phyloP scores from a whole-genome alignment of 495 filamentous ascomycete species.

The Gamarada debralockiae region DNA sequence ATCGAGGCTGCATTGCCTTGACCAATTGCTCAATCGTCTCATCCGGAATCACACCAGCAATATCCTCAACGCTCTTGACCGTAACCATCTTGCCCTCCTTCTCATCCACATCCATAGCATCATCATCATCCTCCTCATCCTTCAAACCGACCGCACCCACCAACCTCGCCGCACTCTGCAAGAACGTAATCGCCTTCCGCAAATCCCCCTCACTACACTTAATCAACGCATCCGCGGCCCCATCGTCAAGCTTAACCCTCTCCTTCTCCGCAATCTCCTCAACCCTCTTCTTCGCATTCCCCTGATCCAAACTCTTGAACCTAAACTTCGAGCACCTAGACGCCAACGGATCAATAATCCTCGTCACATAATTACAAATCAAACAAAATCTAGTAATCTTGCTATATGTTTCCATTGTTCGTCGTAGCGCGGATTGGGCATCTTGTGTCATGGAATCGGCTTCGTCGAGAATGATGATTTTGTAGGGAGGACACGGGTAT shows the following conservation, averaged over 20 bases:
- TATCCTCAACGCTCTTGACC: conserved; percentile 80
- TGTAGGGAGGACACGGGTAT: conserved; percentile 96
- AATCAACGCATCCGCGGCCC: conserved; percentile 78
- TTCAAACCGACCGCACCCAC: conserved; percentile 51
- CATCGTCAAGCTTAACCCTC: conserved; percentile 67
- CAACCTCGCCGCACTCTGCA: conserved; percentile 85
- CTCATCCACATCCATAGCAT: conserved; percentile 54
- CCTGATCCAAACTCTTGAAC: conserved; percentile 91
- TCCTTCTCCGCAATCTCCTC: conserved; percentile 78
- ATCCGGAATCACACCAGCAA: conserved; percentile 89
- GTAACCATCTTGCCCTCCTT: conserved; percentile 50
- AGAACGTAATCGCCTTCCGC: conserved; percentile 90
- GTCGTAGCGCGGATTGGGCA: conserved; percentile 84
- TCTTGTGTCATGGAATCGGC: conserved; percentile 99
- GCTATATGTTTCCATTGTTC: conserved; percentile 97
- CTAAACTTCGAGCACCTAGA: conserved; percentile 93
- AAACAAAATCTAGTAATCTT: conserved; percentile 96
- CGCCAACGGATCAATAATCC: conserved; percentile 95
- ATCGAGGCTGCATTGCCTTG: conserved; percentile 72
- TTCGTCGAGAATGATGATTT: conserved; percentile 97
- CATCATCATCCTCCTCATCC: conserved; percentile 31
- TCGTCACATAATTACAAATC: conserved; percentile 97
- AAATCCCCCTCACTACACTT: conserved; percentile 89
- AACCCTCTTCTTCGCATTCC: conserved; percentile 68
- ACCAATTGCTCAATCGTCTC: conserved; percentile 64